phyloP scores from a whole-genome alignment of 257 asterid genomes.

The Nicotiana otophora region DNA sequence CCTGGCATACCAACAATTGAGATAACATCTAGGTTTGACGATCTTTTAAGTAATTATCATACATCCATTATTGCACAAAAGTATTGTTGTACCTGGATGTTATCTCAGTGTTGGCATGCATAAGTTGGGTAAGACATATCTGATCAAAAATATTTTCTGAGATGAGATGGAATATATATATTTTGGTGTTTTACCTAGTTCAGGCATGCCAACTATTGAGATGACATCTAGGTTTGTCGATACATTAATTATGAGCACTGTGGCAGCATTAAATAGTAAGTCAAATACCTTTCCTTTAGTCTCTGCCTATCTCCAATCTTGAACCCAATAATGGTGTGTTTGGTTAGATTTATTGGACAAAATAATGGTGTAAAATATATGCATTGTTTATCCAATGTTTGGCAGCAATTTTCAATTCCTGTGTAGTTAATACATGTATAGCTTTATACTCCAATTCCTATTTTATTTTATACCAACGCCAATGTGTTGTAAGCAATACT shows the following conservation, averaged over 20 bases:
- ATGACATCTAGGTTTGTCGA: not conserved
- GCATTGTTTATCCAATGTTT: not conserved
- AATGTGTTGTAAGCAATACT: too few relatives aligned
- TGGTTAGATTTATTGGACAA: not conserved
- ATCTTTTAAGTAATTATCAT: not conserved
- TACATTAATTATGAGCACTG: not conserved
- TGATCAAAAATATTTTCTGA: not conserved
- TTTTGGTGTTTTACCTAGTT: not conserved
- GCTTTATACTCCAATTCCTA: too few relatives aligned
- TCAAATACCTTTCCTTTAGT: not conserved
- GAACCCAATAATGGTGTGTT: not conserved
- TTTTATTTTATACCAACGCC: too few relatives aligned
- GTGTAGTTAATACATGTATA: too few relatives aligned
- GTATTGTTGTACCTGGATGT: not conserved
- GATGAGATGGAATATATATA: not conserved
- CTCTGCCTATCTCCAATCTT: not conserved
- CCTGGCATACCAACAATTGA: not conserved
- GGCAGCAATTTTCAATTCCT: not conserved
- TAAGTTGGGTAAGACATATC: not conserved
- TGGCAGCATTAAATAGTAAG: not conserved
- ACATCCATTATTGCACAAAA: not conserved
- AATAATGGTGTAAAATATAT: too few relatives aligned
- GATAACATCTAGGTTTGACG: not conserved
- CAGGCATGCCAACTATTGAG: not conserved
- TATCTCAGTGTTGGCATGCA: slow-evolving; percentile 12